phyloP scores from a whole-genome alignment of 805 yeast species.

The Teunomyces aglyptinius region DNA sequence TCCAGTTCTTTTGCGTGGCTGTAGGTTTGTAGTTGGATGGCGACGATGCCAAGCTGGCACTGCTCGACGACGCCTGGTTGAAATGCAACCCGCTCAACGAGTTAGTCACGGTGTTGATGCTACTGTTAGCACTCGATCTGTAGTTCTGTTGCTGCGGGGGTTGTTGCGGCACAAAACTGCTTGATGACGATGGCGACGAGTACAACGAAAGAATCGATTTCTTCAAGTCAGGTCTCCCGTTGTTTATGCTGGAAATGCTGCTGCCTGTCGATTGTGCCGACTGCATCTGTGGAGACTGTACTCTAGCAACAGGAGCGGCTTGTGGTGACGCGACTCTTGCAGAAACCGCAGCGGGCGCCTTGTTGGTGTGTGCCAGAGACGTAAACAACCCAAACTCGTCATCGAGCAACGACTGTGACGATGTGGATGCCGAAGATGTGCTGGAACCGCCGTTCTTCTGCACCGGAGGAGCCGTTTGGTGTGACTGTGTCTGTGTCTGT shows the following conservation, averaged over 20 bases:
- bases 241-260: conserved; percentile 17
- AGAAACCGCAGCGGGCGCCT: conserved; percentile 5
- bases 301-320: conserved; percentile 6
- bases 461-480: background rate
- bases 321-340: conserved; percentile 9
- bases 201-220: conserved; percentile 89
- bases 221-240: conserved; percentile 77
- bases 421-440: background rate
- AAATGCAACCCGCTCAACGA: conserved; percentile 24
- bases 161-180: conserved; percentile 24
- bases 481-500: background rate
- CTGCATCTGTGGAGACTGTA: conserved; percentile 12
- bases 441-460: background rate
- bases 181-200: conserved; percentile 56
- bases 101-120: conserved; percentile 13
- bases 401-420: conserved; percentile 22
- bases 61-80: background rate
- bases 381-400: conserved; percentile 45
- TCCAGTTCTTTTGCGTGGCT: conserved; percentile 16
- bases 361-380: conserved; percentile 15
- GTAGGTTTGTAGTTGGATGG: conserved; percentile 1
- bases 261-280: conserved; percentile 39
- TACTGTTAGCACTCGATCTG: conserved; percentile 3
- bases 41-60: background rate
- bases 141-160: conserved; percentile 10